These are phyloP conservation scores for Podospora comata DNA, from an alignment of 495 filamentous ascomycete genomes.

Conservation along the genomic window DNA sequence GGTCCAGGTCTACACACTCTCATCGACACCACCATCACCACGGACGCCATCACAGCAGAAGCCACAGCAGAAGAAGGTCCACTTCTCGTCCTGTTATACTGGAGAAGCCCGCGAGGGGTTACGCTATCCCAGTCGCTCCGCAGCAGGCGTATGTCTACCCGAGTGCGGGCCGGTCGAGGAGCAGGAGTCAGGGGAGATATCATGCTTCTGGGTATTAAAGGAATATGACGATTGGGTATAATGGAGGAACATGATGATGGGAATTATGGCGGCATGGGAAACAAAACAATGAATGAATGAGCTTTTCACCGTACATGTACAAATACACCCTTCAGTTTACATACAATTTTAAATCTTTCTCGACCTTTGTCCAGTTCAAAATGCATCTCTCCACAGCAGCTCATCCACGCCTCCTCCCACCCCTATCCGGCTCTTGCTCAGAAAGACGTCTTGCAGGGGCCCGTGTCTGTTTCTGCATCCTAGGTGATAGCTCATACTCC, in stretches of 20 bases:
- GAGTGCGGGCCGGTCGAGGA: slow-evolving; percentile 18
- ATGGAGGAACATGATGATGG: neutral
- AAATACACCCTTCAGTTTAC: neutral
- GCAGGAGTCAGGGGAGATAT: slow-evolving; percentile 23
- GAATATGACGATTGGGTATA: neutral
- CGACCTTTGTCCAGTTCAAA: neutral
- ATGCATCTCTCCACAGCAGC: neutral
- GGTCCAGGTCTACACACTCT: slow-evolving; percentile 13
- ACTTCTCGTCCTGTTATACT: slow-evolving; percentile 21
- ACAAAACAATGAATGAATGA: neutral
- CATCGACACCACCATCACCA: slow-evolving; percentile 19
- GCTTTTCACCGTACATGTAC: neutral
- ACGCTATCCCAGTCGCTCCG: slow-evolving; percentile 14
- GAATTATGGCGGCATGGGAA: neutral
- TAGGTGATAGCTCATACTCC: neutral
- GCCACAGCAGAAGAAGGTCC: slow-evolving; percentile 12
- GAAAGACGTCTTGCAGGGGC: neutral
- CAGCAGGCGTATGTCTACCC: slow-evolving; percentile 19
- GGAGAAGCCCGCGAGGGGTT: slow-evolving; percentile 14
- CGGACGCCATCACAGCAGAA: slow-evolving; percentile 16
- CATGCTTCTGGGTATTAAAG: slow-evolving; percentile 14
- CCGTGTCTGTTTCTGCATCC: neutral
- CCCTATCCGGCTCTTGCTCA: neutral
- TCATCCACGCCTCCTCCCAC: neutral
- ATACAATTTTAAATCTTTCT: neutral